phyloP scores from a whole-genome alignment of 2,329 filamentous ascomycete species.

The Beauveria medogensis region DNA sequence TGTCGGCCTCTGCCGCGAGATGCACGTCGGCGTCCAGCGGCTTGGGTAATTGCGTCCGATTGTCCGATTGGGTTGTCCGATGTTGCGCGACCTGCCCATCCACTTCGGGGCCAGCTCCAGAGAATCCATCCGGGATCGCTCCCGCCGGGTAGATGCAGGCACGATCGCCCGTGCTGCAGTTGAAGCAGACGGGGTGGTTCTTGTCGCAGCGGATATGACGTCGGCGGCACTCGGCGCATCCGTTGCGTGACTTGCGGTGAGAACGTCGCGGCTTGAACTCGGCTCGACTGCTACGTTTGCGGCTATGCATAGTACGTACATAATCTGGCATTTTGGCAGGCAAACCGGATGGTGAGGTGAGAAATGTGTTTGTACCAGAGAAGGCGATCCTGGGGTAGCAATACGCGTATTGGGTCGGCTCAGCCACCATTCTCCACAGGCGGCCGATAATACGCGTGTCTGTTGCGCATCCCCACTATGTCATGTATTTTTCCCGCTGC shows the following conservation, averaged over 20 bases:
- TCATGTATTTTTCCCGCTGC: too few relatives aligned
- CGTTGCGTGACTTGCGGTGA: constrained; percentile 20
- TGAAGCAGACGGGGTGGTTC: constrained; percentile 20
- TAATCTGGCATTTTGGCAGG: background rate
- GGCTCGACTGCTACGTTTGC: background rate
- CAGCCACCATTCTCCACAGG: too few relatives aligned
- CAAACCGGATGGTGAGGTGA: background rate
- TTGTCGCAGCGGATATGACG: constrained; percentile 26
- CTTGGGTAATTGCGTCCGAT: background rate
- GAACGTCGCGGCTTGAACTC: constrained; percentile 11
- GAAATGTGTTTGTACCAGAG: too few relatives aligned
- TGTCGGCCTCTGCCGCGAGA: background rate
- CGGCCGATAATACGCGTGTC: too few relatives aligned
- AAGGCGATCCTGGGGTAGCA: too few relatives aligned
- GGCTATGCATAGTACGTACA: background rate
- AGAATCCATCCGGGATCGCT: background rate
- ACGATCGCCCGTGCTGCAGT: constrained; percentile 20
- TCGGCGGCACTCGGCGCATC: constrained; percentile 20
- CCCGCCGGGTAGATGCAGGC: constrained; percentile 18
- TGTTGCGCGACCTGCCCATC: too few relatives aligned
- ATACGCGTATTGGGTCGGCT: too few relatives aligned
- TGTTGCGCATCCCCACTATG: too few relatives aligned
- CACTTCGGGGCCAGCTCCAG: background rate
- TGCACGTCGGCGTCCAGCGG: background rate
- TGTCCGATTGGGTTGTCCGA: background rate